Percentiles rank a stretch among this genome's conserved stretches.
Evolutionary conservation across 805 yeast species (phyloP).

Genomic region (Wickerhamomyces mucosus): DNA sequence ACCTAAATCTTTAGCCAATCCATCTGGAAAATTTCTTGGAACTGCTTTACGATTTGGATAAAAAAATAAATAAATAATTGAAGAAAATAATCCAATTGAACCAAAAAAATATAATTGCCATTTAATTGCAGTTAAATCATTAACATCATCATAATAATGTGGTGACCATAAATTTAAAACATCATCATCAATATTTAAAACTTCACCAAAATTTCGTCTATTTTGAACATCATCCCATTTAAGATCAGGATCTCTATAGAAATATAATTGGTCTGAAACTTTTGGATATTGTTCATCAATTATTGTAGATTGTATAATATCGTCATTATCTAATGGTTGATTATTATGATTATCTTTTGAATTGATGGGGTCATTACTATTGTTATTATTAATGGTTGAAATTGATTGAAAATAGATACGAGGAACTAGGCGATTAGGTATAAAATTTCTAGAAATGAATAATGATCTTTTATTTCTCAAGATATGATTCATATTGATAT

Average conservation of each 20-base stretch:
- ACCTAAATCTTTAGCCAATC: constrained; percentile 68
- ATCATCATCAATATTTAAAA: constrained; percentile 64
- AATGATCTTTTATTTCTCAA: too few relatives aligned
- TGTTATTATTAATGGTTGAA: too few relatives aligned
- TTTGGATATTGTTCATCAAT: constrained; percentile 48
- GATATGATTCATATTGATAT: too few relatives aligned
- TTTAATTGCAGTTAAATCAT: constrained; percentile 50
- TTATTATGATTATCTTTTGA: too few relatives aligned
- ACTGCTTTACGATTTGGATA: constrained; percentile 64
- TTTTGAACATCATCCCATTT: constrained; percentile 75
- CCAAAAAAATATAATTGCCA: constrained; percentile 51
- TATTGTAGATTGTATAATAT: too few relatives aligned
- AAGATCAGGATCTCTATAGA: constrained; percentile 58
- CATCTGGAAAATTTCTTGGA: constrained; percentile 72
- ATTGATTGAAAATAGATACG: too few relatives aligned
- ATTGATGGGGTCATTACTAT: too few relatives aligned
- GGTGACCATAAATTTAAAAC: constrained; percentile 81
- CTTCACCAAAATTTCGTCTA: constrained; percentile 70
- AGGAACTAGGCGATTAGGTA: too few relatives aligned
- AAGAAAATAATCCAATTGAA: constrained; percentile 30
- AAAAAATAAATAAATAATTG: constrained; percentile 37
- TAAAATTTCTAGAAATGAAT: too few relatives aligned
- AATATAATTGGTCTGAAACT: constrained; percentile 49
- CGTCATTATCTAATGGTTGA: too few relatives aligned
- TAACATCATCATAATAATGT: constrained; percentile 53